Conservation (phyloP, 1,284 basidiomycete genomes). For the Ceratobasidium sp. region DNA sequence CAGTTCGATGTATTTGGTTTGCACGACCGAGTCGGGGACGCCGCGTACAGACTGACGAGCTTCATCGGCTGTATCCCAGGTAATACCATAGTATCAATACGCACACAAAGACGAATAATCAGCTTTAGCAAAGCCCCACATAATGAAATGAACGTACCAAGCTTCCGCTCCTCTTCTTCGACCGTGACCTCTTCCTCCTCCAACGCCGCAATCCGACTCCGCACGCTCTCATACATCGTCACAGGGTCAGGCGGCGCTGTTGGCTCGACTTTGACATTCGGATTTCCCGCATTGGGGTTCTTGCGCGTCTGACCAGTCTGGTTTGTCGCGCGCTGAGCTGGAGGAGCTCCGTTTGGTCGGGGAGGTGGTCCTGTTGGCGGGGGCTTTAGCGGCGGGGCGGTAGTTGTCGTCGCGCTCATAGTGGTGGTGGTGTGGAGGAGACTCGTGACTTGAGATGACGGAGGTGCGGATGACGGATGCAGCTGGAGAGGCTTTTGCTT, state of each 20-base stretch:
- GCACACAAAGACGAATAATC: too few relatives aligned
- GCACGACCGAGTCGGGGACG: slow-evolving; percentile 81
- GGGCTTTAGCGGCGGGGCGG: slow-evolving; percentile 57
- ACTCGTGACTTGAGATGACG: background rate
- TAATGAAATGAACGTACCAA: slow-evolving; percentile 65
- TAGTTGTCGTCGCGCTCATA: slow-evolving; percentile 39
- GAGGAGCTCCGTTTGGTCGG: slow-evolving; percentile 31
- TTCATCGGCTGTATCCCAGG: slow-evolving; percentile 75
- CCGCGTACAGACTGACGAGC: slow-evolving; percentile 84
- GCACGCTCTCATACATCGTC: slow-evolving; percentile 86
- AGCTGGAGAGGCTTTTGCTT: slow-evolving; percentile 3
- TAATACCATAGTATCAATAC: background rate
- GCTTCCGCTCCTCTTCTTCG: slow-evolving; percentile 83
- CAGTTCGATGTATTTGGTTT: slow-evolving; percentile 86
- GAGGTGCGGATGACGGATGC: background rate
- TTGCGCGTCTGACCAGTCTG: slow-evolving; percentile 29
- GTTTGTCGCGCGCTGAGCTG: slow-evolving; percentile 7
- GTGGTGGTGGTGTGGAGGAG: background rate
- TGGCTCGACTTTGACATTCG: slow-evolving; percentile 60
- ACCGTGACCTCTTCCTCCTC: slow-evolving; percentile 87
- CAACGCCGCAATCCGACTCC: slow-evolving; percentile 84
- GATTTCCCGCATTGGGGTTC: slow-evolving; percentile 36
- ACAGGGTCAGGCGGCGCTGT: slow-evolving; percentile 78
- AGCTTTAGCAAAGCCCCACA: too few relatives aligned
- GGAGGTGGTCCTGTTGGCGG: slow-evolving; percentile 73